Base-by-base conservation (phyloP, 345 rosid species). In the Reutealis trisperma region DNA sequence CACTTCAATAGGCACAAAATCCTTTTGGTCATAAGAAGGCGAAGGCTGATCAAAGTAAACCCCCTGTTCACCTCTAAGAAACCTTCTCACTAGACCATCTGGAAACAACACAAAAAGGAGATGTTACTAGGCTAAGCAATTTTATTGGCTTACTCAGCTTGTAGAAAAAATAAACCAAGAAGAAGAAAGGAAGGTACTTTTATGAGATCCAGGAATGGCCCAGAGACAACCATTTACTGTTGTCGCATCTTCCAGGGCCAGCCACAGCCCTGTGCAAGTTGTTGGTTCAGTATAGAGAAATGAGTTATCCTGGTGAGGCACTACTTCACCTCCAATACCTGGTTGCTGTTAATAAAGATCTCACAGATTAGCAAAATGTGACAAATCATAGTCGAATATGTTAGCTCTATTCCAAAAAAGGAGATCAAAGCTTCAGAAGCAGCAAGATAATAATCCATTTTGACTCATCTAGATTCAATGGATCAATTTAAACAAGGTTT, bases 191-290 rank as follows among this genome's bases (percentile, higher is more conserved):
- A 71, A 24, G 37, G 9, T 78, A 96, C 99, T 86, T 88, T 88
- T 93, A 73, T 96, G 99, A 45, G 99, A 96, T 73, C 93, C 97
- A 74, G 99, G 97, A 81, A 93, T 92, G 72, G 97, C 98, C 99
- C 98, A 96, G 52, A 96, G 91, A 88, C 98, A 96, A 75, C 99
- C 96, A 68, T 96, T 93, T 72, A 79, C 63, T 44, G 78, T 75
- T 72, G 93, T 96, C 58, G 99, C 91, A 86, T 93, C 98, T 86
- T 93, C 99, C 67, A 96, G 86, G 72, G 99, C 99, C 72, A 92
- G 77, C 98, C 99, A 96, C 77, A 93, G 91, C 77, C 99, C 99
- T 0, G 90, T 91, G 84, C 99, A 96, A 78, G 91, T 92, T 66
- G 86, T 73, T 75, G 98, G 98, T 76, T 93, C 96, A 8, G 99